phyloP scores from a whole-genome alignment of 208 protist species.

The Crithidia thermophila region DNA sequence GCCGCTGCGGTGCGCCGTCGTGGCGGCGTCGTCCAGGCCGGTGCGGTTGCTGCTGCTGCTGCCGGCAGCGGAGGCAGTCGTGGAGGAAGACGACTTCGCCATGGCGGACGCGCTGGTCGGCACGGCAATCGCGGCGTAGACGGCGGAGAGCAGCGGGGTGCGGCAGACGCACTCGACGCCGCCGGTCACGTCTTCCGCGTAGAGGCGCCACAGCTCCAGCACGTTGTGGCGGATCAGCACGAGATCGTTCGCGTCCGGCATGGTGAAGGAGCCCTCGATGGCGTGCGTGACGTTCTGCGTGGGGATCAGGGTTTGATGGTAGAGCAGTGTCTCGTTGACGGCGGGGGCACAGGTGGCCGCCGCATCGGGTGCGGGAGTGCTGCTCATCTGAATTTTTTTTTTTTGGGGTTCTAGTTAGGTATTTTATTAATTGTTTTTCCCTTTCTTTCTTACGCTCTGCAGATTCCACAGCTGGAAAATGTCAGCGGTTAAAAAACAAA shows the following conservation, averaged over 20 bases:
- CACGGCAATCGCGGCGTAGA: slow-evolving; percentile 69
- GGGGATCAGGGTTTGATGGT: slow-evolving; percentile 86
- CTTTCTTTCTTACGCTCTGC: no score
- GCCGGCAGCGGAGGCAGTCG: no score
- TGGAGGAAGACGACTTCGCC: no score
- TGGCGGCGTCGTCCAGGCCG: slow-evolving; percentile 19
- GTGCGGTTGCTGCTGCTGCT: background rate
- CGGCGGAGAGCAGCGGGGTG: slow-evolving; percentile 55
- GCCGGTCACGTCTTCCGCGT: slow-evolving; percentile 38
- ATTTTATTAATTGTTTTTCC: background rate
- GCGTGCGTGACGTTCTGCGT: slow-evolving; percentile 74
- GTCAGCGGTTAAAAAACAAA: no score
- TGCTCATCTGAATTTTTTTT: background rate
- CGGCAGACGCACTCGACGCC: slow-evolving; percentile 68
- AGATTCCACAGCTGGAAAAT: no score
- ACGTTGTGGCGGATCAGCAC: slow-evolving; percentile 66
- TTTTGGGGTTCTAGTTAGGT: background rate
- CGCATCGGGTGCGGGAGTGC: slow-evolving; percentile 8
- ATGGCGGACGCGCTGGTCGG: slow-evolving; percentile 47
- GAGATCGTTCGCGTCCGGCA: slow-evolving; percentile 68
- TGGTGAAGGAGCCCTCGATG: slow-evolving; percentile 76
- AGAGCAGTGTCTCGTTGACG: slow-evolving; percentile 59
- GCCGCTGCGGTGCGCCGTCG: slow-evolving; percentile 27
- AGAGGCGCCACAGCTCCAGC: slow-evolving; percentile 79
- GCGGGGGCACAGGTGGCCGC: background rate